These are phyloP conservation scores for Coprinopsis sp. DNA, from an alignment of 768 basidiomycete genomes.

Conservation along the genomic window DNA sequence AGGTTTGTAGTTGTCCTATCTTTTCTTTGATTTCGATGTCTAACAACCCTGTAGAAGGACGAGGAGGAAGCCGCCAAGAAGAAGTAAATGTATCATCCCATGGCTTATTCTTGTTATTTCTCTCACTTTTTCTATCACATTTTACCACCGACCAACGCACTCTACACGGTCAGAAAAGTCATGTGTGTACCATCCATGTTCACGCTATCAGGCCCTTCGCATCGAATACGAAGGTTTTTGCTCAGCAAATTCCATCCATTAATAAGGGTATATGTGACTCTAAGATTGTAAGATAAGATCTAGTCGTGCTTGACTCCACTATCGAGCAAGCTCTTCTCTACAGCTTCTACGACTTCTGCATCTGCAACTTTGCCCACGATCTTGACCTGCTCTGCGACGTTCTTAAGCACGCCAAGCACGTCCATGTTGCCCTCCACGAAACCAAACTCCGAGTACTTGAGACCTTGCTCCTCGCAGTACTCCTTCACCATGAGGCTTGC, in stretches of 20 bases:
- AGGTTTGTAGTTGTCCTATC: constrained; percentile 49
- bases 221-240: not conserved
- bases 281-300: not conserved
- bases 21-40: constrained; percentile 13
- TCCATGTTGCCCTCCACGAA: constrained; percentile 84
- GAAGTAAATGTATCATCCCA: constrained; percentile 54
- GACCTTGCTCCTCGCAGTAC: constrained; percentile 79
- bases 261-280: not conserved
- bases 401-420: constrained; percentile 74
- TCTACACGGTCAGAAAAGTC: constrained; percentile 35
- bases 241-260: constrained; percentile 1
- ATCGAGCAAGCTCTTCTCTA: constrained; percentile 41
- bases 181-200: constrained; percentile 32
- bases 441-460: constrained; percentile 88
- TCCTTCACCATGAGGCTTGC: constrained; percentile 84
- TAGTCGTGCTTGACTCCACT: constrained; percentile 10
- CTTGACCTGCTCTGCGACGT: constrained; percentile 84
- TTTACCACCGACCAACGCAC: constrained; percentile 23
- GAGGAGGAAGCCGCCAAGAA: constrained; percentile 92
- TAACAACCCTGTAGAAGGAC: constrained; percentile 52
- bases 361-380: constrained; percentile 80
- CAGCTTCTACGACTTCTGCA: constrained; percentile 61
- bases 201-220: not conserved
- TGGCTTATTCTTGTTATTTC: constrained; percentile 22
- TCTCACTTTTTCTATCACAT: constrained; percentile 11